Evolutionary conservation across 2,329 filamentous ascomycete genomes (phyloP).

Genomic region (Helicocarpus griseus): DNA sequence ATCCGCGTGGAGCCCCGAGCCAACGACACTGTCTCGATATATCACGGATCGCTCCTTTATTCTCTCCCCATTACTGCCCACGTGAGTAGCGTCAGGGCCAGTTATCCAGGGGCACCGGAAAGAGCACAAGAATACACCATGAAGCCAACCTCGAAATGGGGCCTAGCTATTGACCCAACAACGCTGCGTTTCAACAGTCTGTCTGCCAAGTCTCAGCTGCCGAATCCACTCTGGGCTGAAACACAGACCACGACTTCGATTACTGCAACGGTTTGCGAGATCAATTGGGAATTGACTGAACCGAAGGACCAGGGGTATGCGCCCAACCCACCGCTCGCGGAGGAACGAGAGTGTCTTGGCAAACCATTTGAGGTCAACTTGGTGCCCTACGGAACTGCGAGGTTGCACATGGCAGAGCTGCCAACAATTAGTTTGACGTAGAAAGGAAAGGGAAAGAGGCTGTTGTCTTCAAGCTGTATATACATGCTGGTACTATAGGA

Average conservation of each 20-base stretch:
- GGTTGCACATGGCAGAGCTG: slow-evolving; percentile 39
- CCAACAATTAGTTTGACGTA: slow-evolving; percentile 20
- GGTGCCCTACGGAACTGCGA: slow-evolving; percentile 39
- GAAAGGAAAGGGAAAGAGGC: background rate
- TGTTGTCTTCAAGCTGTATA: no score
- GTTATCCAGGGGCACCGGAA: slow-evolving; percentile 20
- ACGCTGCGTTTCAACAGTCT: slow-evolving; percentile 24
- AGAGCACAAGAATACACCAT: slow-evolving; percentile 28
- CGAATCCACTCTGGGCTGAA: slow-evolving; percentile 15
- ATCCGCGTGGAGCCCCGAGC: slow-evolving; percentile 28
- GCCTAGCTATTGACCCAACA: slow-evolving; percentile 23
- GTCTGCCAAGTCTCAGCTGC: slow-evolving; percentile 9
- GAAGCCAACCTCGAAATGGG: slow-evolving; percentile 21
- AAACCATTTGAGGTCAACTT: slow-evolving; percentile 28
- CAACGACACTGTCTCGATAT: slow-evolving; percentile 36
- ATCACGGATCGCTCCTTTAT: slow-evolving; percentile 38
- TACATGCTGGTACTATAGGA: no score
- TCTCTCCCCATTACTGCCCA: slow-evolving; percentile 29
- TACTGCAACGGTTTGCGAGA: slow-evolving; percentile 25
- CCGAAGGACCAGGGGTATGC: slow-evolving; percentile 20
- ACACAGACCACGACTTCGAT: slow-evolving; percentile 10
- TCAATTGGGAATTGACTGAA: slow-evolving; percentile 27
- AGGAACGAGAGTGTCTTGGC: slow-evolving; percentile 26
- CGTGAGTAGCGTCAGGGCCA: slow-evolving; percentile 16
- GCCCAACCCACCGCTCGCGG: slow-evolving; percentile 24